A percentile compares a stretch with the other conserved stretches of the same genome.
phyloP scores from a whole-genome alignment of 805 yeast species.

The Nakazawaea populi region DNA sequence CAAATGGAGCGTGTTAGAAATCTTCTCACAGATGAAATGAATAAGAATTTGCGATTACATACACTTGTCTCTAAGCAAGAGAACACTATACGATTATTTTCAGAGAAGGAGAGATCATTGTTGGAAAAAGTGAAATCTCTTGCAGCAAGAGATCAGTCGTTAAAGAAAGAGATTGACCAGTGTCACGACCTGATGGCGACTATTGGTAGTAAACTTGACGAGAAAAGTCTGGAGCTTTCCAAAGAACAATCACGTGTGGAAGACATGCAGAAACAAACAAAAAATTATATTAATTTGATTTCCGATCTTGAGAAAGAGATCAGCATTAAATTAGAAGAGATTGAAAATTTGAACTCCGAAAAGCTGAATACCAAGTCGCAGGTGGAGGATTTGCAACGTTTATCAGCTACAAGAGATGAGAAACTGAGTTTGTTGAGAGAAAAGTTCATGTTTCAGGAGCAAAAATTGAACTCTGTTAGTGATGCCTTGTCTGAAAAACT shows the following conservation, averaged over 20 bases:
- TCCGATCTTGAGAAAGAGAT: not conserved
- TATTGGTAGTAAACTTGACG: not conserved
- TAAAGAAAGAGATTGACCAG: not conserved
- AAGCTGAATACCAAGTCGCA: not conserved
- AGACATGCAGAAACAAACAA: not conserved
- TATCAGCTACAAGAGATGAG: not conserved
- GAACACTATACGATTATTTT: not conserved
- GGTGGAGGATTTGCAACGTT: not conserved
- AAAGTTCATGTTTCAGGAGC: not conserved
- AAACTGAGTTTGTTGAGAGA: not conserved
- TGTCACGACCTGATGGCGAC: not conserved
- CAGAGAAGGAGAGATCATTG: not conserved
- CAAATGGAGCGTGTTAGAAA: not conserved
- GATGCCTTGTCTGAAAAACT: conserved; percentile 2
- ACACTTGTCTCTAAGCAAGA: not conserved
- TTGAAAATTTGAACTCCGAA: not conserved
- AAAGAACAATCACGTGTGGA: not conserved
- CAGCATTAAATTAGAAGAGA: not conserved
- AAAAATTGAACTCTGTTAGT: not conserved
- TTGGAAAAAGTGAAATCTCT: not conserved
- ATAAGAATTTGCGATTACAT: not conserved
- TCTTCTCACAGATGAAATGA: not conserved
- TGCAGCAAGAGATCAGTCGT: not conserved
- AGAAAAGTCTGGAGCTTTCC: not conserved
- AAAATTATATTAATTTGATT: not conserved